These are phyloP conservation scores for Diplodia corticola DNA, from an alignment of 2,329 filamentous ascomycete genomes.

Conservation along the genomic window DNA sequence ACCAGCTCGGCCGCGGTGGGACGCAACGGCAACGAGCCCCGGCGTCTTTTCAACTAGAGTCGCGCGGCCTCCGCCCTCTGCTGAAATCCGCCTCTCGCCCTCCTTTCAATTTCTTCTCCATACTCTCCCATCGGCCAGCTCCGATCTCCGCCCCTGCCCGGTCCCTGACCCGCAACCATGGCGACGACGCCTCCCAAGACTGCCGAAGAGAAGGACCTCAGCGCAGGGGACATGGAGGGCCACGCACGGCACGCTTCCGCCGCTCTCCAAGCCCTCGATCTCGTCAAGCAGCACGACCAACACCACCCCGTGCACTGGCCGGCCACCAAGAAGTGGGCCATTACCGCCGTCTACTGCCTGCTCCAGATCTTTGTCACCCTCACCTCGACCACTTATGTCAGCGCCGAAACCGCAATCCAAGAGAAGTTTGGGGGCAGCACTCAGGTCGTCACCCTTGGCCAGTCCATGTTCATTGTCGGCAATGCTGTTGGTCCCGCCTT, in stretches of 20 bases:
- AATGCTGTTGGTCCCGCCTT: slow-evolving; percentile 22
- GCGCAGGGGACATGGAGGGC: slow-evolving; percentile 8
- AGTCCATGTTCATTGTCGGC: slow-evolving; percentile 23
- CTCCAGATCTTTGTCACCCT: slow-evolving; percentile 21
- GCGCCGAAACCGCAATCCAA: slow-evolving; percentile 20
- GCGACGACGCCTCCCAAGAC: slow-evolving; percentile 6
- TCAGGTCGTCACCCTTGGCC: slow-evolving; percentile 20
- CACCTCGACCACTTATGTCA: slow-evolving; percentile 20
- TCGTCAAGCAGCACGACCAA: slow-evolving; percentile 20
- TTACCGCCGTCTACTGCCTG: slow-evolving; percentile 22
- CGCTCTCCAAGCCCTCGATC: slow-evolving; percentile 19
- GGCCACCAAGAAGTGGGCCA: slow-evolving; percentile 19
- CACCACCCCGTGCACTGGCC: slow-evolving; percentile 23
- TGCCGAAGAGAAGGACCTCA: slow-evolving; percentile 7
- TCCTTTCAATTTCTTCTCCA: neutral
- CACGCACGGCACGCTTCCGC: neutral
- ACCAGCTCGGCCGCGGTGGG: neutral
- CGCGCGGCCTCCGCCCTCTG: neutral
- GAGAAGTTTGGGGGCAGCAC: slow-evolving; percentile 21
- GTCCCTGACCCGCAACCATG: neutral
- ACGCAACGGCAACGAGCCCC: neutral
- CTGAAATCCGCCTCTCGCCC: neutral
- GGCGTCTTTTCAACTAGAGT: slow-evolving; percentile 1
- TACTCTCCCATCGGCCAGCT: neutral
- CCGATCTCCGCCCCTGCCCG: neutral